Percentiles rank a stretch among this genome's conserved stretches.
These are phyloP conservation scores for Pleurozium schreberi DNA, from an alignment of 225 moss, liverwort and hornwort species.

Conservation along the genomic window DNA sequence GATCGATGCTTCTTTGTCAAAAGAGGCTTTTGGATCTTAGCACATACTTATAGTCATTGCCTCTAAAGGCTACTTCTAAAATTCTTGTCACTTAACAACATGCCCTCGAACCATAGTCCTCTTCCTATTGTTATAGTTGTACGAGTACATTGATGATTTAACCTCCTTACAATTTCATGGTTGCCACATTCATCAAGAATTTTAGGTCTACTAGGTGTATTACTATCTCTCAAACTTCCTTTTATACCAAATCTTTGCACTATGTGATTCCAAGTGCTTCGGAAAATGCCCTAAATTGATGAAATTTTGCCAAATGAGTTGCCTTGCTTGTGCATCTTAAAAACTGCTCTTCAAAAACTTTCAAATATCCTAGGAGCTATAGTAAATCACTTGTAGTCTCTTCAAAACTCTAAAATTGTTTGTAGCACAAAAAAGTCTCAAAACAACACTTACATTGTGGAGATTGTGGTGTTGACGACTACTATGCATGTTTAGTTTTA, in stretches of 20 bases:
- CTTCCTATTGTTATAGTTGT: accelerated
- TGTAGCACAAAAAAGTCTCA: neutral
- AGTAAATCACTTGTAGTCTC: accelerated
- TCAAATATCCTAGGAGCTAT: neutral
- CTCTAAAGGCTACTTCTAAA: neutral
- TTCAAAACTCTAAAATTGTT: neutral
- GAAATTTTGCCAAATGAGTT: neutral
- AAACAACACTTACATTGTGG: neutral
- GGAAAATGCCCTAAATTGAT: accelerated
- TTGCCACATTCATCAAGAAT: accelerated
- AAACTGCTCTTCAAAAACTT: accelerated
- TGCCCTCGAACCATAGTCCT: accelerated
- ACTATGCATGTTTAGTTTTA: neutral
- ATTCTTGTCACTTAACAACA: neutral
- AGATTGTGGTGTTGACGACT: neutral
- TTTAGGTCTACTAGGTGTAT: accelerated
- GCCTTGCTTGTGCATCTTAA: neutral
- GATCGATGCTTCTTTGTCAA: neutral
- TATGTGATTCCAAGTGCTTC: neutral
- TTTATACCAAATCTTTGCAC: neutral
- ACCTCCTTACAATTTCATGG: neutral
- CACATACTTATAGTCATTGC: accelerated
- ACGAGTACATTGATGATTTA: neutral
- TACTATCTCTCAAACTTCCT: neutral
- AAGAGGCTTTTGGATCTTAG: neutral